phyloP scores from a whole-genome alignment of 2,329 filamentous ascomycete species.

The Cladosporium oxysporum region DNA sequence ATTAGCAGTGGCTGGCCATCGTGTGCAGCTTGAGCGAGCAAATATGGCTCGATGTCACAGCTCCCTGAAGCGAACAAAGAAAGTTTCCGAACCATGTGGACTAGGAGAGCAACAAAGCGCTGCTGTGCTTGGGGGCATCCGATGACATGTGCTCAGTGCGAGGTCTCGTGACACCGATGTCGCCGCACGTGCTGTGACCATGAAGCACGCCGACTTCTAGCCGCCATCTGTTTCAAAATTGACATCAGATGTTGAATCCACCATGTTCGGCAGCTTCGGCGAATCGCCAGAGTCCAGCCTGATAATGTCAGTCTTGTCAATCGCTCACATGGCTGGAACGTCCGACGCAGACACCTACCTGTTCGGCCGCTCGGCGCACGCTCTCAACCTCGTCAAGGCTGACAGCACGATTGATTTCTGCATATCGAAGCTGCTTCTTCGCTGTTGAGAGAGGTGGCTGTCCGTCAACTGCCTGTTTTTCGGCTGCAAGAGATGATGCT shows the following conservation, averaged over 20 bases:
- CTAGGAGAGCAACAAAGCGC: constrained; percentile 7
- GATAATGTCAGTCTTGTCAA: constrained; percentile 22
- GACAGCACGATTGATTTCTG: constrained; percentile 75
- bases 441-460: neutral
- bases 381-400: constrained; percentile 64
- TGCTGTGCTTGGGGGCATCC: neutral
- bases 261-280: constrained; percentile 64
- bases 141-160: neutral
- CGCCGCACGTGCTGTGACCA: neutral
- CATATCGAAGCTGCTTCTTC: constrained; percentile 61
- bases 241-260: constrained; percentile 53
- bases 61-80: neutral
- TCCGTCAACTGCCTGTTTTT: neutral
- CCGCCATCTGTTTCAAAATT: neutral
- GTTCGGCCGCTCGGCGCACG: constrained; percentile 66
- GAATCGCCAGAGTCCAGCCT: constrained; percentile 77
- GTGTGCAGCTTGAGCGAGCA: neutral
- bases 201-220: neutral
- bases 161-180: neutral
- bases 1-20: neutral
- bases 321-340: neutral
- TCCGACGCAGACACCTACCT: neutral
- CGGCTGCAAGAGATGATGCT: constrained; percentile 1
- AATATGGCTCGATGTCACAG: neutral
- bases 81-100: neutral